Percentiles rank a stretch among this genome's conserved stretches.
phyloP scores from a whole-genome alignment of 2,329 filamentous ascomycete genomes.

The Bipolaris cookei region DNA sequence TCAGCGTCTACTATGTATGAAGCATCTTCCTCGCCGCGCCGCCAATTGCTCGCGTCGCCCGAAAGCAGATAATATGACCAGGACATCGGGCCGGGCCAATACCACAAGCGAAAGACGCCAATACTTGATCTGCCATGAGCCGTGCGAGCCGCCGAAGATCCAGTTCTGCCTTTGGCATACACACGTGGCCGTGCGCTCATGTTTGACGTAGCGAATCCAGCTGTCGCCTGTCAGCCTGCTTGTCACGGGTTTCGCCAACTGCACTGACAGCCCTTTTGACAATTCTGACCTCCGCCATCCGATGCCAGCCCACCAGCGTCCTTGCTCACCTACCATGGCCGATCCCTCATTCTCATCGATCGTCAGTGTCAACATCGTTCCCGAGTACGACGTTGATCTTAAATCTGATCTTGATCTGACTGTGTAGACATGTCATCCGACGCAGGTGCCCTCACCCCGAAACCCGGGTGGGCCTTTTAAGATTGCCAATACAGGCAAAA shows the following conservation, averaged over 20 bases:
- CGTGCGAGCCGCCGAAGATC: slow-evolving; percentile 23
- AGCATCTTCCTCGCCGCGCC: background rate
- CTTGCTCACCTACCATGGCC: background rate
- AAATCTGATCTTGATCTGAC: slow-evolving; percentile 1
- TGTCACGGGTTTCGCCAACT: slow-evolving; percentile 8
- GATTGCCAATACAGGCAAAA: slow-evolving; percentile 26
- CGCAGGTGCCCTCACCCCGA: slow-evolving; percentile 7
- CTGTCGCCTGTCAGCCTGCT: slow-evolving; percentile 4
- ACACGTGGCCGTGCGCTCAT: slow-evolving; percentile 8
- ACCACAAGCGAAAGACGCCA: background rate
- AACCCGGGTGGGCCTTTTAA: slow-evolving; percentile 18
- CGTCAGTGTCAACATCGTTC: background rate
- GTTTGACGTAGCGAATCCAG: slow-evolving; percentile 9
- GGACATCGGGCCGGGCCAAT: background rate
- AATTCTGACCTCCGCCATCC: slow-evolving; percentile 1
- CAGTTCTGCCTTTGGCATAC: slow-evolving; percentile 16
- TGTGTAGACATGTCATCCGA: background rate
- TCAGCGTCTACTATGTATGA: too few relatives aligned
- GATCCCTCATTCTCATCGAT: background rate
- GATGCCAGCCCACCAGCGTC: background rate
- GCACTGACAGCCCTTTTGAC: slow-evolving; percentile 3
- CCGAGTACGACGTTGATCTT: background rate
- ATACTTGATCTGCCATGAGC: slow-evolving; percentile 24
- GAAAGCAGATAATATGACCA: slow-evolving; percentile 9
- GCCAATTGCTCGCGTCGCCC: slow-evolving; percentile 4